A percentile compares a stretch with the other conserved stretches of the same genome.
Conservation (phyloP, 164 flowering plant genomes). For the Stephania yunnanensis region DNA sequence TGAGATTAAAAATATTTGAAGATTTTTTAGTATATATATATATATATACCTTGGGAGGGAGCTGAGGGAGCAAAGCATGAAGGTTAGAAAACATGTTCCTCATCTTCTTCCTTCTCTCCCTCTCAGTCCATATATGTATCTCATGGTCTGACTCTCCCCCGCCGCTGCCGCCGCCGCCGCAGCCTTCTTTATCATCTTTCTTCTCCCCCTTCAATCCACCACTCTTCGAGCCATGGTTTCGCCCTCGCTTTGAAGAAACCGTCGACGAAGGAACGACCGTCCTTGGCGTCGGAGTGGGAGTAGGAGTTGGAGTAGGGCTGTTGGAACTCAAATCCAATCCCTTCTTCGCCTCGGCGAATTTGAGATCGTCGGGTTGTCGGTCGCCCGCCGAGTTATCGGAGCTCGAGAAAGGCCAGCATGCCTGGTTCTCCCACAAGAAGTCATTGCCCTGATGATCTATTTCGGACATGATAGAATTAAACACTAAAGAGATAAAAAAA, state of each 20-base stretch:
- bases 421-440: constrained; percentile 28
- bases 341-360: neutral
- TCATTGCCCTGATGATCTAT: constrained; percentile 10
- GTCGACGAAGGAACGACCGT: neutral
- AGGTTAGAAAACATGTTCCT: constrained; percentile 76
- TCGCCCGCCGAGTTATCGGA: constrained; percentile 31
- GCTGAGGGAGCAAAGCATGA: constrained; percentile 85
- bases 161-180: constrained; percentile 11
- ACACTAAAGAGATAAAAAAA: neutral
- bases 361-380: neutral
- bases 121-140: constrained; percentile 77
- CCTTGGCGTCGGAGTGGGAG: constrained; percentile 7
- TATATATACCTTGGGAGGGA: constrained; percentile 75
- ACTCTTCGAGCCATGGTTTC: constrained; percentile 18
- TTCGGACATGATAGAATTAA: constrained; percentile 25
- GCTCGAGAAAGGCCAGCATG: constrained; percentile 33
- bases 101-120: constrained; percentile 95
- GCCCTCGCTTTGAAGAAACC: neutral
- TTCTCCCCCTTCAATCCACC: neutral
- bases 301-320: constrained; percentile 15
- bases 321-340: constrained; percentile 16
- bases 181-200: too few species aligned
- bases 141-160: constrained; percentile 56
- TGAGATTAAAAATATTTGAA: neutral
- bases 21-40: too few species aligned